phyloP scores from a whole-genome alignment of 306 rosid species.

The Alnus glutinosa region DNA sequence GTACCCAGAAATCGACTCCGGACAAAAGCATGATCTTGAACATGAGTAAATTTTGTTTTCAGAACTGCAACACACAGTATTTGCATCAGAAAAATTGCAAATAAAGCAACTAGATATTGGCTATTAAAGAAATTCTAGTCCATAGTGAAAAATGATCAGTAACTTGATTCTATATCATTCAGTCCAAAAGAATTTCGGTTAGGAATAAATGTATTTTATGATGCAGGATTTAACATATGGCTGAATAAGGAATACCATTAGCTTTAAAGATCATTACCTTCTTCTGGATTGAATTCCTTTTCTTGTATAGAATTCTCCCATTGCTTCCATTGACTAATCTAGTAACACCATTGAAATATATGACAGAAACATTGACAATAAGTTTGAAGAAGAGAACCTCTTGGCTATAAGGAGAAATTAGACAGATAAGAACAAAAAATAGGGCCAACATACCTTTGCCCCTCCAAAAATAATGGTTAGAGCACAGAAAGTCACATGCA shows the following conservation, averaged over 20 bases:
- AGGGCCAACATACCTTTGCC: conserved; percentile 19
- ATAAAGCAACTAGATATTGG: not conserved
- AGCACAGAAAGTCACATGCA: conserved; percentile 39
- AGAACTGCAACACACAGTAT: conserved; percentile 14
- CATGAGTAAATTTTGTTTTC: conserved; percentile 29
- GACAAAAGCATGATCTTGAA: conserved; percentile 34
- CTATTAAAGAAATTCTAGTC: not conserved
- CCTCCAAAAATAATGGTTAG: conserved; percentile 39
- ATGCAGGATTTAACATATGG: not conserved
- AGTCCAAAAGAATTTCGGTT: not conserved
- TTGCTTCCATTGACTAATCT: conserved; percentile 39
- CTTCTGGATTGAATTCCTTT: conserved; percentile 30
- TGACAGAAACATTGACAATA: not conserved
- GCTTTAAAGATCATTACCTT: conserved; percentile 15
- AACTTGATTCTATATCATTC: not conserved
- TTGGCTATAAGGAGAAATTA: not conserved
- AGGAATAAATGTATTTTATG: not conserved
- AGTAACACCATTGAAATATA: not conserved
- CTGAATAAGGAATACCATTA: not conserved
- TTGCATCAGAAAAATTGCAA: not conserved
- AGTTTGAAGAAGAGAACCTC: not conserved
- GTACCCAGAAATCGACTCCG: conserved; percentile 30
- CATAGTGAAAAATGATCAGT: not conserved
- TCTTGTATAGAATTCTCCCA: conserved; percentile 38
- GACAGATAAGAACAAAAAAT: not conserved